Base-by-base conservation (phyloP, 108 stramenopile species). In the Skeletonema marinoi region DNA sequence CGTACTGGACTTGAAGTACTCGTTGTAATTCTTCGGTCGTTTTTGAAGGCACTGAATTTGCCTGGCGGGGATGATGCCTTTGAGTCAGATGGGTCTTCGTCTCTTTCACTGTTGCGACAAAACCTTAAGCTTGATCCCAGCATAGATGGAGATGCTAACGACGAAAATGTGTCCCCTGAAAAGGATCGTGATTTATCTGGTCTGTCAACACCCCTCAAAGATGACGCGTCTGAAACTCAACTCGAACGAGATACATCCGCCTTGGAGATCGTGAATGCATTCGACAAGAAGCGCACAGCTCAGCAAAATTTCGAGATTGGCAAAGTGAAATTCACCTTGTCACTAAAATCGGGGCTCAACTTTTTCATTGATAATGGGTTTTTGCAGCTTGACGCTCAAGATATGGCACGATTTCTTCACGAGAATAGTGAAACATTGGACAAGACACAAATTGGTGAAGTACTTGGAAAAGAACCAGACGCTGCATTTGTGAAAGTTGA, bases 381-480 rank as follows among this genome's bases (percentile, higher is more conserved):
- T 68, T 85, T 98, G 42, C 63, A 88, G 32, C 83, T 88, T 39
- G 93, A 96, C 32, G 97, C 99, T 3, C 76, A 80, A 14, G 89
- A 80, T 13, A 88, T 99, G 71, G 99, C 98, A 7, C 67, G 66
- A 8, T 98, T 97, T 70, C 87, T 99, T 64, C 77, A 87, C 21
- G 88, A 81, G 30, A 86, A 98, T 67, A 89, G 86, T 60, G 98
- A 99, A 70, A 86, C 84, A 56, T 86, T 99, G n/a, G 98, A 99
- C 84, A 99, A 99, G 86, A 99, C 98, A 9, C 94, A 95, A 86
- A 98, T 97, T 63, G 99, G 99, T 17, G 99, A 99, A 83, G 94
- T 90, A 13, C 77, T 99, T 39, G 99, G 99, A 19, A 94, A 90
- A 71, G 98, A 98, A 79, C 86, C 93, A 16, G 96, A 98, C 62